Conservation (phyloP, 2,329 filamentous ascomycete species). For the Trichoderma lentiforme region DNA sequence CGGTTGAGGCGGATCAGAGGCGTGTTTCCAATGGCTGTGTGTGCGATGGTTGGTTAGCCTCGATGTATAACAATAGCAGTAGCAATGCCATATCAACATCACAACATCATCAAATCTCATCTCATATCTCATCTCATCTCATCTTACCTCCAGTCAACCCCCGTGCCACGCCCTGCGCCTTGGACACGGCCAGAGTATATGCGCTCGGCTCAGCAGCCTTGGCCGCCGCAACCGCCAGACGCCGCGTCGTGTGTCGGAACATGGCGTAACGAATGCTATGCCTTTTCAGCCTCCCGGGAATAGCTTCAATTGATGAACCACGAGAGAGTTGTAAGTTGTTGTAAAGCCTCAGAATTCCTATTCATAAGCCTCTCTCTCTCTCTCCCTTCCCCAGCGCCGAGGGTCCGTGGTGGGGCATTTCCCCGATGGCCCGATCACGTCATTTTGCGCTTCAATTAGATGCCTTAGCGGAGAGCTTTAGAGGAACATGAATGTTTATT, state of each 20-base stretch:
- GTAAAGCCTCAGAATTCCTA: not conserved
- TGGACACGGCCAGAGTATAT: slow-evolving; percentile 70
- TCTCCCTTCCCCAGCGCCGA: not conserved
- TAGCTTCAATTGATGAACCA: not conserved
- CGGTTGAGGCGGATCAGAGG: slow-evolving; percentile 86
- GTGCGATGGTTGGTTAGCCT: not conserved
- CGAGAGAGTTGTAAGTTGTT: slow-evolving; percentile 1
- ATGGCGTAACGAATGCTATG: slow-evolving; percentile 40
- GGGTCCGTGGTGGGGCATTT: slow-evolving; percentile 16
- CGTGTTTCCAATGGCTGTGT: slow-evolving; percentile 89
- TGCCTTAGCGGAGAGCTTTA: not conserved
- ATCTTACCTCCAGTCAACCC: slow-evolving; percentile 76
- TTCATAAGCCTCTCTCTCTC: not conserved
- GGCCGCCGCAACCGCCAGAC: slow-evolving; percentile 58
- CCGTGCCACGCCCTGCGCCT: slow-evolving; percentile 73
- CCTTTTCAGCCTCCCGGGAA: not conserved
- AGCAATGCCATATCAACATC: too few species aligned
- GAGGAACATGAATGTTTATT: not conserved
- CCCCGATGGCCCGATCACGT: slow-evolving; percentile 23
- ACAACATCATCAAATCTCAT: not conserved
- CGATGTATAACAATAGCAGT: too few species aligned
- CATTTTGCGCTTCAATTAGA: slow-evolving; percentile 19
- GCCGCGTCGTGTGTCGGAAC: slow-evolving; percentile 66
- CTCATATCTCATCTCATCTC: slow-evolving; percentile 24
- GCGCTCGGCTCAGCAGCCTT: slow-evolving; percentile 46